Conservation (phyloP, 2,329 filamentous ascomycete species). For the Acarospora socialis region DNA sequence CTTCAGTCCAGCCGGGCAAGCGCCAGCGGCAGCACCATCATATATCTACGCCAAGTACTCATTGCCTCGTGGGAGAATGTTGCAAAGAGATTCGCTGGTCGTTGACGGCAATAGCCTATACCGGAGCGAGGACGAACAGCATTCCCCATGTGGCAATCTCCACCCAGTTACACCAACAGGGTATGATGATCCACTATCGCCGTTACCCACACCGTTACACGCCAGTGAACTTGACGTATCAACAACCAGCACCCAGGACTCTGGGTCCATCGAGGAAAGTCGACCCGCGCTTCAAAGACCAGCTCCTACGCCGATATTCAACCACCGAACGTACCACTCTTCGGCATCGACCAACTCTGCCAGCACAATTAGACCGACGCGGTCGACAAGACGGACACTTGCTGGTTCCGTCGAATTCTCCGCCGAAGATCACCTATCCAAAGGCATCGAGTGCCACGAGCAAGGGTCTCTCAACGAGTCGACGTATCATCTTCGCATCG, state of each 20-base stretch:
- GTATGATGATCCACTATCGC: neutral
- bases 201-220: too few species aligned
- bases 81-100: conserved; percentile 53
- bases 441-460: conserved; percentile 82
- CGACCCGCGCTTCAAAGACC: conserved; percentile 4
- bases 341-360: conserved; percentile 16
- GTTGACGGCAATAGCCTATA: conserved; percentile 45
- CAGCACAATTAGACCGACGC: conserved; percentile 23
- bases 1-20: conserved; percentile 39
- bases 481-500: conserved; percentile 86
- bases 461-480: conserved; percentile 80
- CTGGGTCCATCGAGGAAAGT: neutral
- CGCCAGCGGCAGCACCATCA: conserved; percentile 44
- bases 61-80: conserved; percentile 65
- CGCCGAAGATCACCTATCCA: conserved; percentile 74
- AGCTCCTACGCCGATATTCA: conserved; percentile 4
- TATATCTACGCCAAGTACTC: conserved; percentile 79
- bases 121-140: conserved; percentile 25
- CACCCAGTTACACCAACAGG: too few species aligned
- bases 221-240: too few species aligned
- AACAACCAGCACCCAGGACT: neutral
- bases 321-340: conserved; percentile 1
- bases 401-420: conserved; percentile 18
- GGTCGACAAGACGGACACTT: conserved; percentile 29
- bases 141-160: conserved; percentile 41